phyloP scores from a whole-genome alignment of 225 moss, liverwort and hornwort genomes.

The Sphagnum tenellum region DNA sequence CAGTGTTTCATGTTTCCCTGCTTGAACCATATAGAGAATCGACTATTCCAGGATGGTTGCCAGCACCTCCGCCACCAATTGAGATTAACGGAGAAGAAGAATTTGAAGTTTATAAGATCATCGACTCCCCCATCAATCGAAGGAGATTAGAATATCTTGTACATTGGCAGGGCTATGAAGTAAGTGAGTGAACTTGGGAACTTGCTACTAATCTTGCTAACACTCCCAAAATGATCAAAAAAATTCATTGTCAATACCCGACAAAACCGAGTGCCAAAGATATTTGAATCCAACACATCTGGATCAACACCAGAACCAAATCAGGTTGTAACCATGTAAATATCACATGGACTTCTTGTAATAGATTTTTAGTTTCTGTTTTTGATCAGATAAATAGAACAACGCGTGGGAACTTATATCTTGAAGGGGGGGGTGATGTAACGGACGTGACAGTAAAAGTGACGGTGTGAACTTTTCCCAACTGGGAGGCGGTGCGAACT shows the following conservation, averaged over 20 bases:
- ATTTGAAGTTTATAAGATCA: not conserved
- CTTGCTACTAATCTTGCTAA: not conserved
- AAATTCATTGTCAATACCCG: not conserved
- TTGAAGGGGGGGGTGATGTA: too few species aligned
- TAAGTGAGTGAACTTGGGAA: conserved; percentile 6
- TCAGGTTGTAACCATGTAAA: too few species aligned
- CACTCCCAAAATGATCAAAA: conserved; percentile 2
- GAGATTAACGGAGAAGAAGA: conserved; percentile 2
- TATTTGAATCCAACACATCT: not conserved
- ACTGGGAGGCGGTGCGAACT: too few species aligned
- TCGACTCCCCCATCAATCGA: not conserved
- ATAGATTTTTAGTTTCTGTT: too few species aligned
- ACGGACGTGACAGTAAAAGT: too few species aligned
- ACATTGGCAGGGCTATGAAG: conserved; percentile 1
- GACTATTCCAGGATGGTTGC: not conserved
- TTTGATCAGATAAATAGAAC: too few species aligned
- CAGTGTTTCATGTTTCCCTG: conserved; percentile 10
- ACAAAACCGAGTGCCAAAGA: not conserved
- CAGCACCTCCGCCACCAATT: conserved; percentile 2
- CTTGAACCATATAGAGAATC: conserved; percentile 9
- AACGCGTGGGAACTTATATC: too few species aligned
- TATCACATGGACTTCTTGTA: too few species aligned
- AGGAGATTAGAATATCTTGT: conserved; percentile 2
- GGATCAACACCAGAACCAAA: too few species aligned
- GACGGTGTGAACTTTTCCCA: too few species aligned